These are phyloP conservation scores for Arthrinium phaeospermum DNA, from an alignment of 2,329 filamentous ascomycete species.

Conservation along the genomic window DNA sequence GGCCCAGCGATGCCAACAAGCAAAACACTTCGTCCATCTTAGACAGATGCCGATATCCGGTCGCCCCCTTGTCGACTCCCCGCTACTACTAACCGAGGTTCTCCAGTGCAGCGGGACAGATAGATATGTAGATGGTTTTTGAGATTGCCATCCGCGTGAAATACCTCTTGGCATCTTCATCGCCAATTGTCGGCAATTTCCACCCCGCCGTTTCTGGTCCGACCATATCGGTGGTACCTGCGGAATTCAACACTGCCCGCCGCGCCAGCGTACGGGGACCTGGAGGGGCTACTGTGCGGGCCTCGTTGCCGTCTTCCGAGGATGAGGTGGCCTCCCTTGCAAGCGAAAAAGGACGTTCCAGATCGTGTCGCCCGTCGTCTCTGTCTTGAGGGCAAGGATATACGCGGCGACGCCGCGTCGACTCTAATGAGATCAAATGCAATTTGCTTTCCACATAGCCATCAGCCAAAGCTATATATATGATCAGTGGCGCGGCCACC, in stretches of 20 bases:
- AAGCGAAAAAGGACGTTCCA: neutral
- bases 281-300: neutral
- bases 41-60: neutral
- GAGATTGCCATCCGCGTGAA: neutral
- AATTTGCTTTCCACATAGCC: neutral
- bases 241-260: neutral
- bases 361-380: neutral
- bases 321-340: neutral
- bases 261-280: neutral
- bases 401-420: neutral
- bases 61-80: too few species aligned
- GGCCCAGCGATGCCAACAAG: conserved; percentile 41
- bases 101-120: neutral
- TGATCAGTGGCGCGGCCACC: neutral
- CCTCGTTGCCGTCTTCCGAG: neutral
- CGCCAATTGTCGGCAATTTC: neutral
- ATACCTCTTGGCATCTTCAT: neutral
- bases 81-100: neutral
- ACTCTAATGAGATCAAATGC: neutral
- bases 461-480: neutral
- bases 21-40: conserved; percentile 39
- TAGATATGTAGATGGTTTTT: neutral
- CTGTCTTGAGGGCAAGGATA: neutral
- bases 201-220: too few species aligned
- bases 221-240: too few species aligned